Evolutionary conservation across 345 rosid species (phyloP).

Genomic region (Ailanthus altissimus): DNA sequence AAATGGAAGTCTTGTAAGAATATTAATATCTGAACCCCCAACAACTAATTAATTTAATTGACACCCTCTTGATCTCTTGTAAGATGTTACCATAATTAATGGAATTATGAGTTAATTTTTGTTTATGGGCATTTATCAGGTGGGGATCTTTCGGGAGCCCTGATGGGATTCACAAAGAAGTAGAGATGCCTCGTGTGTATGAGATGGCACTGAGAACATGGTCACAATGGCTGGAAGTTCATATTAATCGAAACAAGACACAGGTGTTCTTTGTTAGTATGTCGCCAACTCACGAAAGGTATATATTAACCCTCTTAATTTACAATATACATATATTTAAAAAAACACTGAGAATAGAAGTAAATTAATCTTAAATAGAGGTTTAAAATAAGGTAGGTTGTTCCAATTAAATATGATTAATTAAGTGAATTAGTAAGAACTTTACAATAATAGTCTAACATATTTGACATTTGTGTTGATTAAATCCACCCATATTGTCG

Average conservation of each 20-base stretch:
- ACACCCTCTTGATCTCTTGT: background rate
- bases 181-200: slow-evolving; percentile 71
- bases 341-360: no score
- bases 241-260: slow-evolving; percentile 62
- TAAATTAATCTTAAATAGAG: no score
- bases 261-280: slow-evolving; percentile 73
- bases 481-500: no score
- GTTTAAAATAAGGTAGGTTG: no score
- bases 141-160: slow-evolving; percentile 78
- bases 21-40: background rate
- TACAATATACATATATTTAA: no score
- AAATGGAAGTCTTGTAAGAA: slow-evolving; percentile 78
- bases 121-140: slow-evolving; percentile 25
- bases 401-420: no score
- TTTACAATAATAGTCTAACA: no score
- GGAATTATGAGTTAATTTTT: background rate
- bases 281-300: slow-evolving; percentile 95
- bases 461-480: no score
- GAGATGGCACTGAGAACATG: slow-evolving; percentile 80
- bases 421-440: no score
- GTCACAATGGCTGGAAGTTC: slow-evolving; percentile 80
- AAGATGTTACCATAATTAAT: background rate
- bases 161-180: slow-evolving; percentile 66
- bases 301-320: background rate
- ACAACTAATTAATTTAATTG: background rate